A percentile compares a stretch with the other conserved stretches of the same genome.
Conservation (phyloP, 1,139 yeast genomes). For the Yamadazyma aaseri region DNA sequence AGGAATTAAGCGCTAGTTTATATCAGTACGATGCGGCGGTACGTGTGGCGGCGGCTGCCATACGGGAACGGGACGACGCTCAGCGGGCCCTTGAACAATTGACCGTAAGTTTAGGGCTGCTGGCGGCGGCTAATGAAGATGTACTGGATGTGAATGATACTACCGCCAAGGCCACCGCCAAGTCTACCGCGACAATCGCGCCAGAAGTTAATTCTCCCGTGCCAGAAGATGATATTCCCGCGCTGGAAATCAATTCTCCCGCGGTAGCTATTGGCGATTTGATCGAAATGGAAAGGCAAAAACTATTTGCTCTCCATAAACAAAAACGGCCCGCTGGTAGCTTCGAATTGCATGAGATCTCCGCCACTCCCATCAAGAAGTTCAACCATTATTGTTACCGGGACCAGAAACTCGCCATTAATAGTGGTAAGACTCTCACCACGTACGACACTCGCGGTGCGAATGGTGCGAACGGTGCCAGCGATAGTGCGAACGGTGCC, state of each 20-base stretch:
- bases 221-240: no score
- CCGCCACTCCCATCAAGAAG: slow-evolving; percentile 13
- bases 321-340: slow-evolving; percentile 28
- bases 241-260: no score
- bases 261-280: slow-evolving; percentile 12
- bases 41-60: slow-evolving; percentile 74
- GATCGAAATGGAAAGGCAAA: slow-evolving; percentile 34
- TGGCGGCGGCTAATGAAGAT: slow-evolving; percentile 3
- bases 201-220: no score
- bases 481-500: no score
- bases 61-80: slow-evolving; percentile 75
- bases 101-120: slow-evolving; percentile 25
- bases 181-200: no score
- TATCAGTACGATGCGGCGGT: slow-evolving; percentile 91
- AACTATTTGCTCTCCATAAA: slow-evolving; percentile 37
- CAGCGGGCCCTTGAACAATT: slow-evolving; percentile 54
- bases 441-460: no score
- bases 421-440: slow-evolving; percentile 24
- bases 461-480: no score
- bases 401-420: slow-evolving; percentile 18
- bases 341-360: slow-evolving; percentile 1
- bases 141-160: slow-evolving; percentile 4
- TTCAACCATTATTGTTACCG: slow-evolving; percentile 15
- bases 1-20: slow-evolving; percentile 73
- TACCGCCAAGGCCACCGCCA: no score